These are phyloP conservation scores for Cantharellus cinnabarinus DNA, from an alignment of 768 basidiomycete genomes.

Conservation along the genomic window DNA sequence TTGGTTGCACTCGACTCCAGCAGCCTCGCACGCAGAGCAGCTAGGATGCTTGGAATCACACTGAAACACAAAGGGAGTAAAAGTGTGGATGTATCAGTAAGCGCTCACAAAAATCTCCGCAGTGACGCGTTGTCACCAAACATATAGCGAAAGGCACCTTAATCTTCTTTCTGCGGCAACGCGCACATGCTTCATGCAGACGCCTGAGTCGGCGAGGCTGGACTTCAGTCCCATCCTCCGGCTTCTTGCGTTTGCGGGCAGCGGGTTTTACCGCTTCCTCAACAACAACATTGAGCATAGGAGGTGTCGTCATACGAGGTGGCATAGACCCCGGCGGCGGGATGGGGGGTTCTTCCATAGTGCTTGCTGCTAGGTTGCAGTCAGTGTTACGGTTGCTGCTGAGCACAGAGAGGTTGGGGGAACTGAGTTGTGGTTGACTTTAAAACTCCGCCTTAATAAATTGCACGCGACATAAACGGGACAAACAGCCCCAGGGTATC, in stretches of 20 bases:
- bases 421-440: no score
- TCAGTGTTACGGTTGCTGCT: no score
- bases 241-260: not conserved
- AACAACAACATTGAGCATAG: no score
- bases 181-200: slow-evolving; percentile 80
- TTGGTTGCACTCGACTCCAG: slow-evolving; percentile 62
- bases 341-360: no score
- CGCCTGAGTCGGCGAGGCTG: slow-evolving; percentile 54
- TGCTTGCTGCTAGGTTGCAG: no score
- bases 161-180: slow-evolving; percentile 92
- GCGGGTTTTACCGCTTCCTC: no score
- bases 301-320: no score
- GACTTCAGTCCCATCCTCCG: not conserved
- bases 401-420: no score
- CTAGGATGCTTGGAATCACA: slow-evolving; percentile 82
- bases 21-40: slow-evolving; percentile 68
- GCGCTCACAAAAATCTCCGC: slow-evolving; percentile 6
- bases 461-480: no score
- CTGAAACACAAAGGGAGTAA: slow-evolving; percentile 20
- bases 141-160: slow-evolving; percentile 54
- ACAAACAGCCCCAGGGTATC: no score
- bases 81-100: not conserved
- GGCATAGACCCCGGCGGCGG: no score
- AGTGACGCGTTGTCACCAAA: slow-evolving; percentile 6
- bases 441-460: no score